These are phyloP conservation scores for Clausena lansium DNA, from an alignment of 345 rosid species.

Conservation along the genomic window DNA sequence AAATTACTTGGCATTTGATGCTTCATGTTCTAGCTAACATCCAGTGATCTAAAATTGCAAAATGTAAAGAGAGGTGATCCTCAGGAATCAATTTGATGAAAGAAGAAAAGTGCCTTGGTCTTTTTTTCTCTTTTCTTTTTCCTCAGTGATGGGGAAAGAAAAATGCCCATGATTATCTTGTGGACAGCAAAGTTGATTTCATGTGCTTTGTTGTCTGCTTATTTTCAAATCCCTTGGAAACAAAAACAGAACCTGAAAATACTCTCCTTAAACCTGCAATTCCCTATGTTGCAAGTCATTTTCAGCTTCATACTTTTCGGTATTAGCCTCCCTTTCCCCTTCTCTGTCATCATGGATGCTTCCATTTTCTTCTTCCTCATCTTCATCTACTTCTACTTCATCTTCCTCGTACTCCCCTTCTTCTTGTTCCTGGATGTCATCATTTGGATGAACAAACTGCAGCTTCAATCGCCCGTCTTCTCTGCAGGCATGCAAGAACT, in stretches of 20 bases:
- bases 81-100: not conserved
- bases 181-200: slow-evolving; percentile 8
- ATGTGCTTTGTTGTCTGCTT: not conserved
- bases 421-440: slow-evolving; percentile 38
- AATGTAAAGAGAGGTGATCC: not conserved
- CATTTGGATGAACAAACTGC: slow-evolving; percentile 62
- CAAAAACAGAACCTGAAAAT: not conserved
- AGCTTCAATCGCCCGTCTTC: slow-evolving; percentile 78
- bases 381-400: slow-evolving; percentile 25
- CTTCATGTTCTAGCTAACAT: not conserved
- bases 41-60: not conserved
- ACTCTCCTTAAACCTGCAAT: not conserved
- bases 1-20: not conserved
- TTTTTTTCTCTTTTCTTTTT: not conserved
- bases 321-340: not conserved
- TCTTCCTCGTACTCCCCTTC: slow-evolving; percentile 24
- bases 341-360: slow-evolving; percentile 1
- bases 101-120: not conserved
- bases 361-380: slow-evolving; percentile 5
- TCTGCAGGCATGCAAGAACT: slow-evolving; percentile 69
- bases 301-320: not conserved
- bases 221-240: not conserved
- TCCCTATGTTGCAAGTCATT: not conserved
- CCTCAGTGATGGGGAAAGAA: not conserved
- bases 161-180: not conserved